These are phyloP conservation scores for Jaapia argillacea DNA, from an alignment of 768 basidiomycete species.

Conservation along the genomic window DNA sequence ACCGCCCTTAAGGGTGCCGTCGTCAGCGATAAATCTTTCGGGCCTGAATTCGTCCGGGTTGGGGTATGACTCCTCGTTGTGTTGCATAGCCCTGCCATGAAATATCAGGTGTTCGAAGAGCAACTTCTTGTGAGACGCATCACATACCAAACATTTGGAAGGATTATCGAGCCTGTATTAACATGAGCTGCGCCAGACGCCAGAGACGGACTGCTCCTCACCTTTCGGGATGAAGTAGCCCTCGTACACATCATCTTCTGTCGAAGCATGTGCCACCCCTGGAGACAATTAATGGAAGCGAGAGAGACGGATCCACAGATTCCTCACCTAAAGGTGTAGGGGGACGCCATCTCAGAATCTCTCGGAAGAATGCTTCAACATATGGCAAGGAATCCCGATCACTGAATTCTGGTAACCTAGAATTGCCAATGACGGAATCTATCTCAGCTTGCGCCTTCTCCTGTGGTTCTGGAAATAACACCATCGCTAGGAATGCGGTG, in stretches of 20 bases:
- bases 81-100: neutral
- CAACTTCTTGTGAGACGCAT: too few relatives aligned
- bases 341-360: neutral
- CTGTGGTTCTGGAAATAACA: neutral
- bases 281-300: too few relatives aligned
- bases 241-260: slow-evolving; percentile 8
- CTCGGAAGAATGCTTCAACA: neutral
- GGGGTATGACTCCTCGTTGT: neutral
- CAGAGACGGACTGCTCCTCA: too few relatives aligned
- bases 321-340: neutral
- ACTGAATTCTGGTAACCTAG: neutral
- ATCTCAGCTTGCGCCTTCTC: neutral
- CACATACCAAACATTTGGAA: too few relatives aligned
- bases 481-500: neutral
- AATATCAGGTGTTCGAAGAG: too few relatives aligned
- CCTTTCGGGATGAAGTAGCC: slow-evolving; percentile 10
- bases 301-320: too few relatives aligned
- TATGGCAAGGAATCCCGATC: neutral
- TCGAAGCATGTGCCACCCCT: neutral
- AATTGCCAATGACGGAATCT: neutral
- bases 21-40: neutral
- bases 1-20: neutral
- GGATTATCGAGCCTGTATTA: too few relatives aligned
- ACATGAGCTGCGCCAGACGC: too few relatives aligned
- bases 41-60: slow-evolving; percentile 5